Base-by-base conservation (phyloP, 352 stramenopile genomes). In the Hyaloperonospora arabidopsidis region DNA sequence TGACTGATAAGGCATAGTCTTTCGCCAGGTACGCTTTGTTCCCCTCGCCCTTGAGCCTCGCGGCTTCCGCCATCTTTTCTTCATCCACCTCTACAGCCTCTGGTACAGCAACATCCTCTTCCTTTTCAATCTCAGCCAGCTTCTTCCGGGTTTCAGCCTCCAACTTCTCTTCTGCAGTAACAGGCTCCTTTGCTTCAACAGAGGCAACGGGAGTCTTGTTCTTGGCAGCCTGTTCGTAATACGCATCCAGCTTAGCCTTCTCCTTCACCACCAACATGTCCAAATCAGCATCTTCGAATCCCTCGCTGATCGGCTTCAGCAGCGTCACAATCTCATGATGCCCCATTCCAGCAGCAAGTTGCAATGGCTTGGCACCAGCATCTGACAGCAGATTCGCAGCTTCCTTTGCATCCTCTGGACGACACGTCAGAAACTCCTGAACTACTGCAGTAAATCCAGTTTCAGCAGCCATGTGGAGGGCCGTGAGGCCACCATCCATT, bases 381-480 rank as follows among this genome's bases (percentile, higher is more conserved):
- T 88, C 73, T 39, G 81, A 87, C 32, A 61, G 57, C 51, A 61
- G 29, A 58, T 88, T 92, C 25, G 81, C 77, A 17, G 78, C 63
- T 25, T 57, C 56, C 29, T 65, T 62, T 2, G 72, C 65, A 48
- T 88, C 76, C 23, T 86, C 71, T 0, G 47, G 18, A 4, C 77
- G 76, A 46, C 55, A 65, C 22, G 64, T 59, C 7, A 89, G 54
- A 51, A 92, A 83, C 52, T 70, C 60, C 59, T 75, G 43, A 7
- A 88, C 67, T 21, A 89, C 68, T 39, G 86, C 77, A 2, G 50
- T 57, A 56, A 81, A 86, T 15, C 79, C 81, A 6, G 77, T 86
- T 54, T 92, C 81, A 10, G 81, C 74, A 11, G 81, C 77, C 60
- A 92, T 87, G 54, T 89, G 81, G 15, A 92, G 52, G 5, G 77